These are phyloP conservation scores for Cercospora nicotianae DNA, from an alignment of 2,329 filamentous ascomycete genomes.

Conservation along the genomic window DNA sequence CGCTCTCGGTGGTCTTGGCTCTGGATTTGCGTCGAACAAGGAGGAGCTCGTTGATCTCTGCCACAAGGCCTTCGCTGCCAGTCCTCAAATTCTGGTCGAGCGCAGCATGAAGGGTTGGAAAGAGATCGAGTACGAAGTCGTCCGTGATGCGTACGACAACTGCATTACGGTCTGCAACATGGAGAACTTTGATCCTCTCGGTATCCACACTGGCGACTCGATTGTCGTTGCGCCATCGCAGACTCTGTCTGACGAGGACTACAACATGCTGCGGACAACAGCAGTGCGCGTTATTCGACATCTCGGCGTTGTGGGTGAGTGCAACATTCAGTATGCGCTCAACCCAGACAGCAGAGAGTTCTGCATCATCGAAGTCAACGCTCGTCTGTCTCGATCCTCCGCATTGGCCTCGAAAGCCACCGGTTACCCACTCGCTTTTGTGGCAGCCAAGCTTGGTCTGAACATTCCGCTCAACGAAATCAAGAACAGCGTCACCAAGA, in stretches of 20 bases:
- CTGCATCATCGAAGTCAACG: slow-evolving; percentile 99
- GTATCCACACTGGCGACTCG: slow-evolving; percentile 96
- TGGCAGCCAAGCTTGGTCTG: slow-evolving; percentile 93
- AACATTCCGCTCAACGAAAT: slow-evolving; percentile 96
- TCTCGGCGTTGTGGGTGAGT: slow-evolving; percentile 95
- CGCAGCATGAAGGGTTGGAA: slow-evolving; percentile 99
- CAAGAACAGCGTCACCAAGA: slow-evolving; percentile 91
- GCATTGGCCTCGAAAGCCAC: slow-evolving; percentile 96
- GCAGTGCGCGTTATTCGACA: slow-evolving; percentile 97
- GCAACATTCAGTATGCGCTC: slow-evolving; percentile 97
- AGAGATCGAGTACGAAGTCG: slow-evolving; percentile 98
- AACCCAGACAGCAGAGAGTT: slow-evolving; percentile 96
- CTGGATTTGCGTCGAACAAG: slow-evolving; percentile 90
- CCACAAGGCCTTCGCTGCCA: slow-evolving; percentile 91
- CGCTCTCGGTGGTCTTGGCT: slow-evolving; percentile 89
- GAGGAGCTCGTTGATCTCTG: slow-evolving; percentile 81
- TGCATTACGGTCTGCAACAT: slow-evolving; percentile 99
- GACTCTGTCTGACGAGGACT: slow-evolving; percentile 94
- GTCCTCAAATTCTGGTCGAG: slow-evolving; percentile 94
- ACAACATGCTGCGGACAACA: slow-evolving; percentile 97
- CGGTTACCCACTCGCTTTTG: slow-evolving; percentile 92
- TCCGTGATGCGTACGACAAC: slow-evolving; percentile 92
- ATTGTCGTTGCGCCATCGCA: slow-evolving; percentile 98
- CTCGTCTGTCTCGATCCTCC: slow-evolving; percentile 90
- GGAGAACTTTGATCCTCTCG: slow-evolving; percentile 99